phyloP scores from a whole-genome alignment of 371 early-diverging fungal genomes.

The Mortierella sp. region DNA sequence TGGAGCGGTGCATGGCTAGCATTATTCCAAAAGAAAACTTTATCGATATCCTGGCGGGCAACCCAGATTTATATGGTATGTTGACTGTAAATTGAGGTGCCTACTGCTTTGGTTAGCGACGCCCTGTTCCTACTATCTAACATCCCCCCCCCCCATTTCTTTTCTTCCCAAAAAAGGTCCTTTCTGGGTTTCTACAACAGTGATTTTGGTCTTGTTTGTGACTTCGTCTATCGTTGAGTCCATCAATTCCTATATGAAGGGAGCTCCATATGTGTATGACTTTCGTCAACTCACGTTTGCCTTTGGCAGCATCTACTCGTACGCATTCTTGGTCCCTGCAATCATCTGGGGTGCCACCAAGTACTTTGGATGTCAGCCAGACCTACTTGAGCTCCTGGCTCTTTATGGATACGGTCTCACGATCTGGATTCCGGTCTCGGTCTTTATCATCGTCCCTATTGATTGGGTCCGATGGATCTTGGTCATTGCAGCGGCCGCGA shows the following conservation, averaged over 20 bases:
- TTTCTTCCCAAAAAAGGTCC: constrained; percentile 68
- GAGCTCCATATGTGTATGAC: constrained; percentile 72
- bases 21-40: constrained; percentile 62
- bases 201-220: constrained; percentile 91
- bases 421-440: constrained; percentile 93
- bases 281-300: constrained; percentile 86
- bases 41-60: constrained; percentile 56
- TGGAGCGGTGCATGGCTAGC: constrained; percentile 60
- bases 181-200: constrained; percentile 96
- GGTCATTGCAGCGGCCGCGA: constrained; percentile 26
- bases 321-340: constrained; percentile 75
- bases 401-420: constrained; percentile 92
- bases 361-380: constrained; percentile 85
- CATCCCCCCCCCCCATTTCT: not conserved
- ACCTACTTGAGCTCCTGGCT: constrained; percentile 84
- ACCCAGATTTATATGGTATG: constrained; percentile 79
- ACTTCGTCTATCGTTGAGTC: constrained; percentile 89
- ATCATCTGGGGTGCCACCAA: constrained; percentile 84
- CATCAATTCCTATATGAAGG: constrained; percentile 77
- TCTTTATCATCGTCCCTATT: constrained; percentile 54
- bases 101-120: not conserved
- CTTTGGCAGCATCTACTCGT: constrained; percentile 81
- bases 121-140: not conserved
- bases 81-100: not conserved
- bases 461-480: constrained; percentile 46